Evolutionary conservation across 1,139 yeast species (phyloP), one percentile per base, ranked within the genome.

Genomic region (Taphrina confusa): DNA sequence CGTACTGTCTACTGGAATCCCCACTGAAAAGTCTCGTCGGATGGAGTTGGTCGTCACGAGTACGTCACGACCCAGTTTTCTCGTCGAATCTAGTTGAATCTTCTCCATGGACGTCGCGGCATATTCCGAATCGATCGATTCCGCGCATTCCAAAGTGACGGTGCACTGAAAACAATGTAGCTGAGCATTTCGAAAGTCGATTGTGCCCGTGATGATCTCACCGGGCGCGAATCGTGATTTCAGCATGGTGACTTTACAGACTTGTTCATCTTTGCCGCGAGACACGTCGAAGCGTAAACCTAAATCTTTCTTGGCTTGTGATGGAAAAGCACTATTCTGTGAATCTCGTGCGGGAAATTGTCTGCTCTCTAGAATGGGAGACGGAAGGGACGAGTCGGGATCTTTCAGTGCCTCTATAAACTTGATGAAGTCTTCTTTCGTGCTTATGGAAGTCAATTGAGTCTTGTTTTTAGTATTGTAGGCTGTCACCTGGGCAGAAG

Each of bases 121-220:
- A n/a, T 37, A 39, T 14, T 33, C 9, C 12, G 22, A 30, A 12
- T 22, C 23, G 25, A 52, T 31, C 4, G 23, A 16, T 11, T 52
- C 57, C 3, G 33, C 22, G 11, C 30, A 1, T 31, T 52, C 49
- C 27, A 52, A 31, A 5, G 49, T 25, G 22, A 52, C 40, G 12
- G 30, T 44, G 40, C 34, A 52, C 12, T 28, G 39, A n/a, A 52
- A 40, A 33, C 57, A 52, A 12, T 28, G 22, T 22, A 52, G 40
- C 14, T 40, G 57, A 4, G 34, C 14, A 12, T 18, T 40, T 4
- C 23, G 31, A n/a, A 52, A 40, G 25, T 52, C 57, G 14, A 52
- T 18, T 12, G 23, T 22, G 33, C 57, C 57, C 5, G 39, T 20
- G 14, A 52, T 30, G 18, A 39, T 36, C 2, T 20, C 37, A 9